Evolutionary conservation across 306 rosid species (phyloP), one percentile per base, ranked within the genome.

Genomic region (Castanea crenata): DNA sequence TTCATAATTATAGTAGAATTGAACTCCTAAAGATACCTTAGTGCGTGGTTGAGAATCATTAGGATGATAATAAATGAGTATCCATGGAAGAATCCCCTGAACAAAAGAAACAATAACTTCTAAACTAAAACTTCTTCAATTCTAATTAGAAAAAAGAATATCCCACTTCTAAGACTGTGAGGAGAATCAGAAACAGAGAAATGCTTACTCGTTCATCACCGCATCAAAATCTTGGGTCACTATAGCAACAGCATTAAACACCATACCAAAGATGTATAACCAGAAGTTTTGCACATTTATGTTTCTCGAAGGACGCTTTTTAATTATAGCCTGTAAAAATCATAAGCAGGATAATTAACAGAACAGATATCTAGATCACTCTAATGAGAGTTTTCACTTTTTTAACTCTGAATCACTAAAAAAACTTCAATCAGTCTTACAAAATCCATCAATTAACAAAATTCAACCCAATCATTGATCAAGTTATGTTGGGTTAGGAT

Each of bases 1-100:
- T 27, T 61, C 35, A 34, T 34, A 34, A 34, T 34, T 34, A 6
- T 20, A 20, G 23, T 11, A n/a, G 13, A 20, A 57, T 20, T 18
- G 20, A 57, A 25, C 63, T 57, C 4, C 63, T 20, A 31, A 81
- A 77, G 41, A 52, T 86, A 94, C 99, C 97, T 94, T 79, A 94
- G 95, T 75, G 97, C 99, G 56, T 94, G 97, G 80, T 94, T 94
- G 83, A 92, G 73, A 85, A 94, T 94, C 99, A 94, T 94, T 67
- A 94, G 85, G 76, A 94, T 85, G 3, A 95, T 94, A 77, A 94
- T 87, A 78, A 91, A 85, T 5, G 99, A 87, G 86, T 94, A 94
- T 71, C 97, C 99, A 76, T 92, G 90, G 85, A 92, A 91, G 87
- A 94, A 92, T 70, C 99, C 97, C 97, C 99, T 92, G 83, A 82